Evolutionary conservation across 371 early-diverging fungal genomes (phyloP).

Genomic region (Mucor mucedo): DNA sequence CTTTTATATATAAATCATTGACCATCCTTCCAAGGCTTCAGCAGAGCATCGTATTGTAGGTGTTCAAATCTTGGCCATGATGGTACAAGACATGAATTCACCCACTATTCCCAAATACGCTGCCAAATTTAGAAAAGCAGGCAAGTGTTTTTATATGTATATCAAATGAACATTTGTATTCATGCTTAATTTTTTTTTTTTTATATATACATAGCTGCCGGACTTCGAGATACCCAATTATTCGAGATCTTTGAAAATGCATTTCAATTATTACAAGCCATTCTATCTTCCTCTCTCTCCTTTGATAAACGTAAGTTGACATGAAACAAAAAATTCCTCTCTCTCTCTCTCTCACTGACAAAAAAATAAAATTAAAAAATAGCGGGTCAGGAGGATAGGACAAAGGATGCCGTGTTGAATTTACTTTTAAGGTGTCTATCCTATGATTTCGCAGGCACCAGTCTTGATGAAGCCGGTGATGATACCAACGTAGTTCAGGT

Average conservation of each 20-base stretch:
- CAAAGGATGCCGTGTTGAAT: conserved; percentile 61
- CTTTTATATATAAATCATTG: not conserved
- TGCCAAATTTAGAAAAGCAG: conserved; percentile 68
- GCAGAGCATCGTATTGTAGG: conserved; percentile 65
- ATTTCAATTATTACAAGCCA: conserved; percentile 54
- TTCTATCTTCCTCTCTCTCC: conserved; percentile 37
- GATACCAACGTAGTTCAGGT: conserved; percentile 78
- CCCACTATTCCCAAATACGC: conserved; percentile 61
- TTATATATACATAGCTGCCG: conserved; percentile 63
- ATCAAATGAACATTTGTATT: not conserved
- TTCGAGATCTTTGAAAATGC: conserved; percentile 70
- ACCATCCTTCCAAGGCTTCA: conserved; percentile 45
- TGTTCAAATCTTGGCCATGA: conserved; percentile 55
- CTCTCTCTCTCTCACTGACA: not conserved
- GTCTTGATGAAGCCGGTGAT: conserved; percentile 81
- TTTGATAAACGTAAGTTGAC: conserved; percentile 45
- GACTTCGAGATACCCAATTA: conserved; percentile 79
- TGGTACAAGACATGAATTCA: conserved; percentile 65
- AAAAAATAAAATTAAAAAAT: not conserved
- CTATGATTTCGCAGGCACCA: conserved; percentile 89
- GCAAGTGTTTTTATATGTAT: conserved; percentile 23
- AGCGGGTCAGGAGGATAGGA: conserved; percentile 49
- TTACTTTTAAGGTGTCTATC: conserved; percentile 72
- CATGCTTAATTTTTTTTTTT: not conserved
- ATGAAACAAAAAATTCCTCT: too few species aligned